Conservation (phyloP, 2,329 filamentous ascomycete species). For the Fusarium sp. region DNA sequence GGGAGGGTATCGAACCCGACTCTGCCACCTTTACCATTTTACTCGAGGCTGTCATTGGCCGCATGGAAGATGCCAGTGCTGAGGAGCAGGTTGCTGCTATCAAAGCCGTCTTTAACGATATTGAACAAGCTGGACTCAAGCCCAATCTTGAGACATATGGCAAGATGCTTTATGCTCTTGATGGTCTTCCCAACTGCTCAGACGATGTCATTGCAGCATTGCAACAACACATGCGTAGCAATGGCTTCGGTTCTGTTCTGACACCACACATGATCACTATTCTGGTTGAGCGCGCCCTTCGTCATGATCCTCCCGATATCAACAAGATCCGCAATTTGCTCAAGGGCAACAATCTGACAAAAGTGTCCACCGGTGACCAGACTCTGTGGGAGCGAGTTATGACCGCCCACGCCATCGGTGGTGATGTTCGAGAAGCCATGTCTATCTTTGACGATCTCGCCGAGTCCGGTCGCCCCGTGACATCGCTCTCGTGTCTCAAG, state of each 20-base stretch:
- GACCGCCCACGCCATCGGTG: slow-evolving; percentile 70
- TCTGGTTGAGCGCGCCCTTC: slow-evolving; percentile 75
- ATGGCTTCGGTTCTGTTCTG: slow-evolving; percentile 65
- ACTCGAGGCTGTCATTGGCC: slow-evolving; percentile 67
- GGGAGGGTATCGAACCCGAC: slow-evolving; percentile 67
- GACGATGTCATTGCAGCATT: slow-evolving; percentile 68
- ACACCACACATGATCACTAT: slow-evolving; percentile 79
- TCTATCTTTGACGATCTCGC: slow-evolving; percentile 60
- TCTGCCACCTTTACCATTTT: slow-evolving; percentile 80
- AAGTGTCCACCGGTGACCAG: slow-evolving; percentile 60
- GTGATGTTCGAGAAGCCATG: slow-evolving; percentile 63
- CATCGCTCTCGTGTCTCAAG: slow-evolving; percentile 57
- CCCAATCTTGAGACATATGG: slow-evolving; percentile 74
- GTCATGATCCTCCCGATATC: slow-evolving; percentile 67
- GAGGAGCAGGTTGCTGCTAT: slow-evolving; percentile 66
- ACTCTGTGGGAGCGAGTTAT: slow-evolving; percentile 79
- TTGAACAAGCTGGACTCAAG: slow-evolving; percentile 67
- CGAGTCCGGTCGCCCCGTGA: slow-evolving; percentile 53
- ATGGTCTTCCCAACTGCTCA: slow-evolving; percentile 52
- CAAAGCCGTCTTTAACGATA: slow-evolving; percentile 65
- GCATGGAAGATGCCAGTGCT: slow-evolving; percentile 53
- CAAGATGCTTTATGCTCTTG: slow-evolving; percentile 71
- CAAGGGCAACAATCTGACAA: slow-evolving; percentile 61
- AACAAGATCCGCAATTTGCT: slow-evolving; percentile 71
- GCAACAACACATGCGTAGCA: slow-evolving; percentile 69